These are phyloP conservation scores for Debaryomyces sp. DNA, from an alignment of 1,139 yeast genomes.

Conservation along the genomic window DNA sequence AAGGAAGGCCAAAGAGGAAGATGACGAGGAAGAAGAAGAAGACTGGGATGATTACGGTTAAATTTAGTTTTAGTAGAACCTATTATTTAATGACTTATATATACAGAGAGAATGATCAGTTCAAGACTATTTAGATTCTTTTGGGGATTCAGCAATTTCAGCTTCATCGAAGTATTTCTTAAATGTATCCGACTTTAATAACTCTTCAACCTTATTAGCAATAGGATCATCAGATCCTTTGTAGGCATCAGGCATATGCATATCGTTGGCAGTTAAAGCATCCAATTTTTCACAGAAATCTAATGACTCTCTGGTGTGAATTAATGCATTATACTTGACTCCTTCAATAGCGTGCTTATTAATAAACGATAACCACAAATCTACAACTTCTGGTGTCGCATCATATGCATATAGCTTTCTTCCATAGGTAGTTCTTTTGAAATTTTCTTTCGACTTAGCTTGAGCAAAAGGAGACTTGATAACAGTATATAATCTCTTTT, in stretches of 20 bases:
- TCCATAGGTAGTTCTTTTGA: conserved; percentile 83
- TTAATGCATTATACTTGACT: conserved; percentile 77
- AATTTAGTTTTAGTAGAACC: conserved; percentile 3
- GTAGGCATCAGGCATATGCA: conserved; percentile 40
- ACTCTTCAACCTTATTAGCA: conserved; percentile 70
- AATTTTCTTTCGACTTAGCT: conserved; percentile 93
- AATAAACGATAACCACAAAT: conserved; percentile 78
- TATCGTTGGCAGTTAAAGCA: conserved; percentile 26
- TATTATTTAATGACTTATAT: conserved; percentile 8
- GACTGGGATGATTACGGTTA: conserved; percentile 81
- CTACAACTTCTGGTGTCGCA: conserved; percentile 82
- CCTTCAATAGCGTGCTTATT: conserved; percentile 79
- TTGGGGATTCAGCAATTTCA: conserved; percentile 1
- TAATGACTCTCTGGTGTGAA: conserved; percentile 61
- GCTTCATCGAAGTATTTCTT: conserved; percentile 37
- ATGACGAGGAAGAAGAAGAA: conserved; percentile 69
- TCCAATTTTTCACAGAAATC: conserved; percentile 41
- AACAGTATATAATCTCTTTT: conserved; percentile 83
- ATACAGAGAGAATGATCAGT: conserved; percentile 7
- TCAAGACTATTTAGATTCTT: conserved; percentile 2
- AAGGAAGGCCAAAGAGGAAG: conserved; percentile 51
- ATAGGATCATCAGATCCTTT: conserved; percentile 57
- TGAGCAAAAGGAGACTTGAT: conserved; percentile 92
- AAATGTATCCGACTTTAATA: conserved; percentile 61
- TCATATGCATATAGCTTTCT: conserved; percentile 78